These are phyloP conservation scores for Malassezia slooffiae DNA, from an alignment of 1,284 basidiomycete species.

Conservation along the genomic window DNA sequence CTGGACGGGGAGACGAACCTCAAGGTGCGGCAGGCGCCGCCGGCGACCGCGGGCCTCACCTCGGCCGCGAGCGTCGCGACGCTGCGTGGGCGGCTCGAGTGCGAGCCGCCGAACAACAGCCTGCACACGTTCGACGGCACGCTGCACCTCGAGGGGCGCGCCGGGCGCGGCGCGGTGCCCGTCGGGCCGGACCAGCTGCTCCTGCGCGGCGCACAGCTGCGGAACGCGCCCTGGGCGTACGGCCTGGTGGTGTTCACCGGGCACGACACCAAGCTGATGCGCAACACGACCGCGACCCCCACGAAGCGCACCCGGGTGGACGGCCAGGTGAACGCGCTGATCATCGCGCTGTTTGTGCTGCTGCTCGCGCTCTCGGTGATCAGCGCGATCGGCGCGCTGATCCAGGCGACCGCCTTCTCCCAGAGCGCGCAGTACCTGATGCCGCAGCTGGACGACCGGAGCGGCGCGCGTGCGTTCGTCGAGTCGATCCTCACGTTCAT, in stretches of 20 bases:
- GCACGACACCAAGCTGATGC: slow-evolving; percentile 96
- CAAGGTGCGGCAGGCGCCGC: slow-evolving; percentile 92
- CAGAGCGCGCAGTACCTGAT: slow-evolving; percentile 36
- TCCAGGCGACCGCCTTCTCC: slow-evolving; percentile 48
- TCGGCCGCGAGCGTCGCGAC: slow-evolving; percentile 63
- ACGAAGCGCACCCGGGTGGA: slow-evolving; percentile 95
- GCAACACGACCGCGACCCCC: slow-evolving; percentile 75
- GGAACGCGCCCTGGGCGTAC: slow-evolving; percentile 95
- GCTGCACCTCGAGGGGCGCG: slow-evolving; percentile 57
- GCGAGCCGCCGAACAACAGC: slow-evolving; percentile 94
- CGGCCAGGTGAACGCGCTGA: slow-evolving; percentile 88
- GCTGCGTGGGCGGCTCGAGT: slow-evolving; percentile 71
- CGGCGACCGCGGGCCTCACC: slow-evolving; percentile 66
- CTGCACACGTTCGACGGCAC: slow-evolving; percentile 85
- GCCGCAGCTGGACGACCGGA: slow-evolving; percentile 35
- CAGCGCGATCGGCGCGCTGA: slow-evolving; percentile 80
- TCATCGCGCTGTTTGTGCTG: slow-evolving; percentile 85
- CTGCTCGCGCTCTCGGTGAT: slow-evolving; percentile 77
- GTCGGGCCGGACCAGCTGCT: slow-evolving; percentile 90
- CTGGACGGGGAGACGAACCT: slow-evolving; percentile 96
- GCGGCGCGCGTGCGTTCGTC: slow-evolving; percentile 46
- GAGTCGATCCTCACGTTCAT: slow-evolving; percentile 93
- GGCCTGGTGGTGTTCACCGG: slow-evolving; percentile 89
- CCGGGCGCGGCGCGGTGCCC: slow-evolving; percentile 53
- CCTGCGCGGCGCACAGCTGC: slow-evolving; percentile 82